Conservation (phyloP, 1,284 basidiomycete species). For the Fomitopsis pinicola region DNA sequence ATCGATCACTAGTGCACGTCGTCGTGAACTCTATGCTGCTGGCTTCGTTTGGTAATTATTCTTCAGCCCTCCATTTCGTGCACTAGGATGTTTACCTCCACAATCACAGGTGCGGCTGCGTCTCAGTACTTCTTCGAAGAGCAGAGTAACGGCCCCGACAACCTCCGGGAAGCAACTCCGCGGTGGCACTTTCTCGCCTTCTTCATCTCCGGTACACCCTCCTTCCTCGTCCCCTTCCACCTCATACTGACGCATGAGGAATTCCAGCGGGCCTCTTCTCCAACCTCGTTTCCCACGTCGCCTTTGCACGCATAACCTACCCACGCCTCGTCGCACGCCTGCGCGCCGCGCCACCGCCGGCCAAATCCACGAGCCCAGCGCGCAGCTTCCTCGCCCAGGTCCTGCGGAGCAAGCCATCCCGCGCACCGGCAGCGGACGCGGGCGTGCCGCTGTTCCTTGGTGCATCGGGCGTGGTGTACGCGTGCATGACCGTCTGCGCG, state of each 20-base stretch:
- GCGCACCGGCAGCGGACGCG: conserved; percentile 21
- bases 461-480: conserved; percentile 84
- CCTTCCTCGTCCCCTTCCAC: conserved; percentile 10
- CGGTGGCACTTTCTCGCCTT: conserved; percentile 78
- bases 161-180: conserved; percentile 56
- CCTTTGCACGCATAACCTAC: conserved; percentile 63
- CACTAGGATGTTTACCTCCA: background rate
- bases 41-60: conserved; percentile 3
- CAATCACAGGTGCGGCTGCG: conserved; percentile 2
- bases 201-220: conserved; percentile 55
- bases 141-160: conserved; percentile 27
- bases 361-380: background rate
- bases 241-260: background rate
- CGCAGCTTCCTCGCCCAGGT: conserved; percentile 3
- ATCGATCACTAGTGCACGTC: background rate
- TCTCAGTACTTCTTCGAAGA: conserved; percentile 1
- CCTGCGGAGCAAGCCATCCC: conserved; percentile 22
- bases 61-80: background rate
- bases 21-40: background rate
- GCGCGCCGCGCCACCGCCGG: conserved; percentile 11
- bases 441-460: conserved; percentile 67
- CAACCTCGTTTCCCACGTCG: conserved; percentile 67
- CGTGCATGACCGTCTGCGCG: conserved; percentile 70
- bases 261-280: conserved; percentile 65
- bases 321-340: conserved; percentile 56